phyloP scores from a whole-genome alignment of 345 rosid genomes.

The Sonneratia caseolaris region DNA sequence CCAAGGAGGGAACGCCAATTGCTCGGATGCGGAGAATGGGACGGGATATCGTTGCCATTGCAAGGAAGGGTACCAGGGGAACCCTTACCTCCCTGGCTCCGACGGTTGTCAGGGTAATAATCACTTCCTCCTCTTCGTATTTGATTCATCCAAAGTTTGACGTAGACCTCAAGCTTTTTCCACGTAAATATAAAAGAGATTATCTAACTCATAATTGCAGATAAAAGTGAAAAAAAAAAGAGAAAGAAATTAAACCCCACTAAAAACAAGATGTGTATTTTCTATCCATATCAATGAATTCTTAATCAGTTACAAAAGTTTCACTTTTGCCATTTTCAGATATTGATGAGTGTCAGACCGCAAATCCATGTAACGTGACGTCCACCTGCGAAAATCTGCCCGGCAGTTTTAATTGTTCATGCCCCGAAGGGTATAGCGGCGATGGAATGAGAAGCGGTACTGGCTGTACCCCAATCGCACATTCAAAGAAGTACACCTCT shows the following conservation, averaged over 20 bases:
- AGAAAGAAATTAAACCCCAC: too few relatives aligned
- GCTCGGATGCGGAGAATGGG: neutral
- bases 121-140: neutral
- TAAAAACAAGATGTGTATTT: too few relatives aligned
- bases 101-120: neutral
- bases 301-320: too few relatives aligned
- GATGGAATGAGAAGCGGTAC: conserved; percentile 12
- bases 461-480: conserved; percentile 7
- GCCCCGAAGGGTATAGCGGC: conserved; percentile 22
- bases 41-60: neutral
- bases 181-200: too few relatives aligned
- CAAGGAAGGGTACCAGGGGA: neutral
- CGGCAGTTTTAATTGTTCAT: conserved; percentile 24
- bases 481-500: neutral
- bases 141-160: too few relatives aligned
- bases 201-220: too few relatives aligned
- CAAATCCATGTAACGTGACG: neutral
- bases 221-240: too few relatives aligned
- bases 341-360: conserved; percentile 19
- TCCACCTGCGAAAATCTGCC: accelerated
- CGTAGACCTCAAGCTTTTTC: too few relatives aligned
- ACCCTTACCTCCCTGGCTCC: neutral
- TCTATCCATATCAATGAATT: too few relatives aligned
- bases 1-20: conserved; percentile 9
- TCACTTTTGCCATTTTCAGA: conserved; percentile 7